Base-by-base conservation (phyloP, 2,329 filamentous ascomycete species). In the Fusarium sublunatum region DNA sequence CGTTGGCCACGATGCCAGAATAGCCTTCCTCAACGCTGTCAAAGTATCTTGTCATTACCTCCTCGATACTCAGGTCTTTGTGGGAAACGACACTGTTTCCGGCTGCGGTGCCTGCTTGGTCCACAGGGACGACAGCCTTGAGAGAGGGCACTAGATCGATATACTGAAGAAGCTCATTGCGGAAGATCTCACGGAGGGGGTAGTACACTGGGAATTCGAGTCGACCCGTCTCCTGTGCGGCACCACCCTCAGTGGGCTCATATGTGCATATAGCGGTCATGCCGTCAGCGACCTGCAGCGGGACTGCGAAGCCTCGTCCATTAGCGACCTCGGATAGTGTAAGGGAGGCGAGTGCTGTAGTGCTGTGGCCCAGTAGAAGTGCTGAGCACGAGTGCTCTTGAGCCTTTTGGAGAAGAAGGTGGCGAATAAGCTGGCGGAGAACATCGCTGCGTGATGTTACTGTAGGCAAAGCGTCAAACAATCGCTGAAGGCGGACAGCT, bases 1-100 rank as follows among this genome's bases (percentile, higher is more conserved):
- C 95, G 74, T 99, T 99, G 29, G 93, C 90, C 66, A 99, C 93
- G 53, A 98, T 92, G 52, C 91, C 92, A 4, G 93, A 91, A 72
- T 96, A 97, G 57, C 90, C 90, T 65, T 87, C 86, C 73, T 97
- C 93, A 13, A 97, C 75, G 35, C 92, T 36, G 65, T 87, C 86
- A 71, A 99, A 97, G 75, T 97, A 99, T 54, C 92, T 88, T 55
- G 83, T 80, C 89, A 98, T 93, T 50, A 99, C 85, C 67, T 93
- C 90, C 72, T 97, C 93, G 70, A 99, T 97, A 41, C 92, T 96
- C 41, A 92, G 84, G 65, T 92, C 89, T 72, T 89, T 91, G 67
- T 90, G 88, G 29, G 86, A 90, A 4, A 87, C 76, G 72, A 90
- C 76, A 46, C 75, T 74, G 15, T 54, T 66, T 31, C 62, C 75